Evolutionary conservation across 1,284 basidiomycete genomes (phyloP), one percentile per base, ranked within the genome.

Genomic region (Heterobasidion occidentale): DNA sequence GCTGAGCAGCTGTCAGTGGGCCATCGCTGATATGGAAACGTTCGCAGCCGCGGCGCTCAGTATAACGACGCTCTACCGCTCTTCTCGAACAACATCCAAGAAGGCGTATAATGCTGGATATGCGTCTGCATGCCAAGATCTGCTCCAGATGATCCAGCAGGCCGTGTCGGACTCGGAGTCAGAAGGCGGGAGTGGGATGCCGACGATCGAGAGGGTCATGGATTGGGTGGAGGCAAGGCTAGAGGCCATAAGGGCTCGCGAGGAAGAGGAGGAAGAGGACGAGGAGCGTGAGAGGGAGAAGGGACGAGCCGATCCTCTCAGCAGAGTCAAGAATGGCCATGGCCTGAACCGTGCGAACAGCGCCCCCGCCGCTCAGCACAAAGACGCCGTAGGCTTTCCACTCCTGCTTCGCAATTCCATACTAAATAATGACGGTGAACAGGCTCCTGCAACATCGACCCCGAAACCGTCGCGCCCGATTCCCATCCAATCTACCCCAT

Each of bases 41-140:
- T 58, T 50, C 56, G 55, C 65, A 90, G 88, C 85, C 58, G 88
- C 88, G 60, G 88, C 88, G 0, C 73, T 88, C 52, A 88, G 86
- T 68, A 86, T 91, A 58, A 90, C 88, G n/a, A 89, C 84, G 0
- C 77, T 91, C 35, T 90, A 88, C 67, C 82, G 86, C 59, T 88
- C 88, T 1, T 88, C 88, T 2, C 70, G 84, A 54, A 77, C 82
- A 63, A 83, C 84, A 8, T 85, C 86, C 5, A 89, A 90, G 68
- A 77, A 83, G 38, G 83, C 87, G 0, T 90, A 89, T 71, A 87
- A 88, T 63, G 77, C 83, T 7, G 89, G 88, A 11, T 91, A 91
- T 64, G 80, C 83, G 2, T 71, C 84, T 2, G 88, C 88, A 33
- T 89, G 88, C 63, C 81, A 86, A 62, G 88, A 91, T 70, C 72